Base-by-base conservation (phyloP, 73 alveolate species). In the Stentor roeselii region DNA sequence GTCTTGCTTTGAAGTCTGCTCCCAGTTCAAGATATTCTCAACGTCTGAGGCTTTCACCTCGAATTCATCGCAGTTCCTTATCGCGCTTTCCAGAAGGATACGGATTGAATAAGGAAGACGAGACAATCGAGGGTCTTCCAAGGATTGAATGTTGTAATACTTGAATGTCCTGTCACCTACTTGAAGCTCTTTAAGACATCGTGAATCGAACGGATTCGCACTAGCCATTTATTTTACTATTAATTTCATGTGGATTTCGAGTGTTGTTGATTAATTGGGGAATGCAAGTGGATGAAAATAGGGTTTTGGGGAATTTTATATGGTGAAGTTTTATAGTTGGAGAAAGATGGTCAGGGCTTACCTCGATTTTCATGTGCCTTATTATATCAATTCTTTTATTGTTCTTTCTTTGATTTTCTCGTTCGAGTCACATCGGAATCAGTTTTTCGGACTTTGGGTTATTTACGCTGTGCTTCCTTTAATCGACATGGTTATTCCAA, bases 61-160 rank as follows among this genome's bases (percentile, higher is more conserved):
- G 84, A 87, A 87, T 86, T 87, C 92, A 87, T 92, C 97, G 83
- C 97, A 92, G 86, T 92, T 92, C 60, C 97, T 88, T 32, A 92
- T 90, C 3, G 97, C 97, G 36, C 95, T 87, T 84, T 92, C 97
- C 37, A 92, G 83, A 40, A 92, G 84, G 14, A 92, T 93, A 87
- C 97, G 78, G 36, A 92, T 84, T 30, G 95, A 90, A 87, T 87
- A 90, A 0, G 97, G 97, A 3, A 87, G 84, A 27, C 60, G 59
- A 30, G 40, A 89, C 78, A 83, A 3, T 36, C 36, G 6, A 36
- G 3, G 74, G 75, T 31, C 21, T 3, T 4, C 3, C 75, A 76
- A 27, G 40, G 11, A 37, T 30, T 21, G 3, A 3, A 40, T 11
- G 87, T 37, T 27, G n/a, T 11, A 75, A 6, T 27, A 4, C 40